These are phyloP conservation scores for Pythium aphanidermatum DNA, from an alignment of 352 stramenopile species.

Conservation along the genomic window DNA sequence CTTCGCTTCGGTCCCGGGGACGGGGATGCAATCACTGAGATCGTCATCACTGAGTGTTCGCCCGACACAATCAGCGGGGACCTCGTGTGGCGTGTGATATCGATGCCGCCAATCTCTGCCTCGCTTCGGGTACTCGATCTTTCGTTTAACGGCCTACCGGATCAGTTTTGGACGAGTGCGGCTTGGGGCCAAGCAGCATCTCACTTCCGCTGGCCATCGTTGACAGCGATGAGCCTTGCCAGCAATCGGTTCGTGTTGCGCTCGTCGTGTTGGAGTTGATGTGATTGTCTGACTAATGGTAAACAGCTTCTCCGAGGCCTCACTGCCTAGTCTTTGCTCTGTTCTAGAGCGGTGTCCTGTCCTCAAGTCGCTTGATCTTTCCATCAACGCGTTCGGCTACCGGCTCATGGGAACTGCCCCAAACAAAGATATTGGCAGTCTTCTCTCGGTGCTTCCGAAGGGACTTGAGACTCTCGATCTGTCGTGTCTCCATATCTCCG, in stretches of 20 bases:
- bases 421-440: neutral
- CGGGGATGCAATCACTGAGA: conserved; percentile 11
- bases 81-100: conserved; percentile 14
- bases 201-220: conserved; percentile 19
- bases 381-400: conserved; percentile 32
- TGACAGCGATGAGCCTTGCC: conserved; percentile 34
- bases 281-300: too few relatives aligned
- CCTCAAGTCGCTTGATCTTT: conserved; percentile 40
- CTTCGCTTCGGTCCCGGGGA: conserved; percentile 1
- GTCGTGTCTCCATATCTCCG: conserved; percentile 37
- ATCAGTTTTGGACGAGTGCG: conserved; percentile 28
- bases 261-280: too few relatives aligned
- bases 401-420: neutral
- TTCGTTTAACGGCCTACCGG: conserved; percentile 46
- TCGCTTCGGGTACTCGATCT: conserved; percentile 30
- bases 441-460: neutral
- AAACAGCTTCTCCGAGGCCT: conserved; percentile 32
- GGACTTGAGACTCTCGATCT: conserved; percentile 30
- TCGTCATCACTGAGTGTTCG: conserved; percentile 23
- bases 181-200: conserved; percentile 2
- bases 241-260: conserved; percentile 67
- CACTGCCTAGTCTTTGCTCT: conserved; percentile 11
- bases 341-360: conserved; percentile 26
- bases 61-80: conserved; percentile 11
- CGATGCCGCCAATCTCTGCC: conserved; percentile 1